A percentile compares a stretch with the other conserved stretches of the same genome.
Conservation (phyloP, 352 stramenopile genomes). For the Pythium utonaiense region DNA sequence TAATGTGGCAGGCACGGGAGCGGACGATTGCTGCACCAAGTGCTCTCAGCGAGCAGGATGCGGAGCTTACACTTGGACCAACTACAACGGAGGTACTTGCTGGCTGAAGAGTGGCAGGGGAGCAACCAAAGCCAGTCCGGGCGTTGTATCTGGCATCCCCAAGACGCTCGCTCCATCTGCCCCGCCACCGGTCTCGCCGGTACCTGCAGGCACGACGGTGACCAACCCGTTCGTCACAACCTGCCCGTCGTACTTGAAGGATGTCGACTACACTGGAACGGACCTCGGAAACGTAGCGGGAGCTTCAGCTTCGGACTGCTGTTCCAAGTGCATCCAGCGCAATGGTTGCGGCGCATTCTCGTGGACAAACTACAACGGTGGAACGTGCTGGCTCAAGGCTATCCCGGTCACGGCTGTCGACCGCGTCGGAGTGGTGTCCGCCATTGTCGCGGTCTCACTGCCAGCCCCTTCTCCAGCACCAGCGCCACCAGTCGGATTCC, state of each 20-base stretch:
- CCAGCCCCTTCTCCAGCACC: conserved; percentile 4
- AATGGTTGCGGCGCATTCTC: background rate
- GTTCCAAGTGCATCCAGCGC: conserved; percentile 14
- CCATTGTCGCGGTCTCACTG: conserved; percentile 5
- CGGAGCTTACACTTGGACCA: background rate
- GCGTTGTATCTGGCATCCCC: background rate
- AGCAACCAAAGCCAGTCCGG: background rate
- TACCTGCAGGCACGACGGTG: conserved; percentile 24
- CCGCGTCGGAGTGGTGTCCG: conserved; percentile 4
- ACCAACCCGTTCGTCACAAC: background rate
- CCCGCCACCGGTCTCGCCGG: background rate
- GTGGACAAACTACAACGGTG: conserved; percentile 12
- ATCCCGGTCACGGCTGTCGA: background rate
- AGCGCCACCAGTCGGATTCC: background rate
- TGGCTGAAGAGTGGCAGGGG: conserved; percentile 46
- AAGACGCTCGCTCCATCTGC: conserved; percentile 20
- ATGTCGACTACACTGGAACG: conserved; percentile 9
- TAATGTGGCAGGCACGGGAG: background rate
- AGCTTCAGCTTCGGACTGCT: conserved; percentile 11
- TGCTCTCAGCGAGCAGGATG: conserved; percentile 10
- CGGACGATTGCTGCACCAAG: conserved; percentile 19
- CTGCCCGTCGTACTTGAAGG: background rate
- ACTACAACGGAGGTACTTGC: conserved; percentile 6
- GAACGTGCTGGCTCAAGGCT: conserved; percentile 59
- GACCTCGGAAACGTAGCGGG: conserved; percentile 5